These are phyloP conservation scores for Sporisorium sorghi DNA, from an alignment of 1,284 basidiomycete species.

Conservation along the genomic window DNA sequence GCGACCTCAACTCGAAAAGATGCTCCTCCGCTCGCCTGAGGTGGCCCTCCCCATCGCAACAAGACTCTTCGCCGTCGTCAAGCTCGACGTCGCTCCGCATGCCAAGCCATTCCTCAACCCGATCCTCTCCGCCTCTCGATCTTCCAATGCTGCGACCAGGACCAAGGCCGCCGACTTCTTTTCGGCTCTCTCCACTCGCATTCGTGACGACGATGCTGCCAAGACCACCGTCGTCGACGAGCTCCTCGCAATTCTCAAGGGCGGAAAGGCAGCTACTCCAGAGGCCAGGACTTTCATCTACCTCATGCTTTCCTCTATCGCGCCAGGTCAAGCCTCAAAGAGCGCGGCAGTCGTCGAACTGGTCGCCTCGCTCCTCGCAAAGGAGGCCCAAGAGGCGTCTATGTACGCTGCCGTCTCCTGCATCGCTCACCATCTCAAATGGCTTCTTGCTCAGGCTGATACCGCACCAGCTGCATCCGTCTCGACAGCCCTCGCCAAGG, in stretches of 20 bases:
- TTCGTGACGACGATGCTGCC: conserved; percentile 33
- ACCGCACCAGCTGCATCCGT: conserved; percentile 25
- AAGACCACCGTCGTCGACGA: conserved; percentile 44
- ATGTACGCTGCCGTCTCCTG: conserved; percentile 53
- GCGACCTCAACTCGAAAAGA: conserved; percentile 65
- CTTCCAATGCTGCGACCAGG: conserved; percentile 54
- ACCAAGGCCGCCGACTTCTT: conserved; percentile 47
- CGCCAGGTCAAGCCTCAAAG: conserved; percentile 25
- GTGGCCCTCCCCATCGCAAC: conserved; percentile 50
- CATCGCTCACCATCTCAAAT: conserved; percentile 43
- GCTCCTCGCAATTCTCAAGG: conserved; percentile 53
- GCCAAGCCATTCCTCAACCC: conserved; percentile 44
- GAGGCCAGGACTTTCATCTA: conserved; percentile 59
- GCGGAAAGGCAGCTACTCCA: conserved; percentile 51
- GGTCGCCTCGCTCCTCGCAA: conserved; percentile 51
- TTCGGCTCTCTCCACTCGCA: conserved; percentile 26
- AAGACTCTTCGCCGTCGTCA: conserved; percentile 45
- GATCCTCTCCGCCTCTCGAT: conserved; percentile 55
- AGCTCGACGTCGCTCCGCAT: conserved; percentile 42
- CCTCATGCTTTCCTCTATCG: conserved; percentile 49
- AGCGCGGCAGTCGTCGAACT: conserved; percentile 43
- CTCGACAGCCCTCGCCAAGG: conserved; percentile 49
- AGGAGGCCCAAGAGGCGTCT: conserved; percentile 59
- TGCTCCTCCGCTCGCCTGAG: conserved; percentile 66
- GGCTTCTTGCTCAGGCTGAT: conserved; percentile 36